Evolutionary conservation across 345 rosid species (phyloP), one percentile per base, ranked within the genome.

Genomic region (Brassica rapa): DNA sequence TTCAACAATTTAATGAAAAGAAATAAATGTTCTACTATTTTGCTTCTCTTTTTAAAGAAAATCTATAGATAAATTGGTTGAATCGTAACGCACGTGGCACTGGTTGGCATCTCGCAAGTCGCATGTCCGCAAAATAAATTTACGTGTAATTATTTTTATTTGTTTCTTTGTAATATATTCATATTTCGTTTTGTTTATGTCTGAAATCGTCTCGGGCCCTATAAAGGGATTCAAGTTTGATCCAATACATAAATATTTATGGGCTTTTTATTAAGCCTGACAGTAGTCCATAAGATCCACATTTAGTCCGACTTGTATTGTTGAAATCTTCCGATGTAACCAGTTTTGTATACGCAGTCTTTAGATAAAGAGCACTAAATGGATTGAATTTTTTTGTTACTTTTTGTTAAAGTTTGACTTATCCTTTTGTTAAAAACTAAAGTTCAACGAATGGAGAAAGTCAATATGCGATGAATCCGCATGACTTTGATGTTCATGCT

Each of bases 61-160:
- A 66, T 0, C 24, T 0, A 60, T 37, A 23, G 23, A 12, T 1
- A 70, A 70, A 65, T 16, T 8, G 49, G 63, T 33, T 73, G 41
- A 59, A 24, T 72, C 56, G 56, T 72, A 57, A 59, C 24, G 74
- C 73, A 79, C 82, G 78, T 79, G 82, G 82, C 82, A n/a, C 37
- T 63, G 30, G 25, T 78, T 57, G 63, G 77, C 66, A 59, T 66
- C 69, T 77, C 5, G 49, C 76, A 64, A 56, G 61, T 71, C 66
- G 51, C 72, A 71, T 71, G 72, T 4, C 12, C 16, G 14, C 21
- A 39, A 71, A 37, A 46, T 6, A n/a, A 19, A 41, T 46, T 14
- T 60, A 27, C 1, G 46, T 19, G 32, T 57, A 9, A 30, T 6
- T 14, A 60, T 61, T n/a, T 16, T 15, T 16, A 1, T 6, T 1